Base-by-base conservation (phyloP, 192 early-diverging fungal genomes). In the Coemansia interrupta region DNA sequence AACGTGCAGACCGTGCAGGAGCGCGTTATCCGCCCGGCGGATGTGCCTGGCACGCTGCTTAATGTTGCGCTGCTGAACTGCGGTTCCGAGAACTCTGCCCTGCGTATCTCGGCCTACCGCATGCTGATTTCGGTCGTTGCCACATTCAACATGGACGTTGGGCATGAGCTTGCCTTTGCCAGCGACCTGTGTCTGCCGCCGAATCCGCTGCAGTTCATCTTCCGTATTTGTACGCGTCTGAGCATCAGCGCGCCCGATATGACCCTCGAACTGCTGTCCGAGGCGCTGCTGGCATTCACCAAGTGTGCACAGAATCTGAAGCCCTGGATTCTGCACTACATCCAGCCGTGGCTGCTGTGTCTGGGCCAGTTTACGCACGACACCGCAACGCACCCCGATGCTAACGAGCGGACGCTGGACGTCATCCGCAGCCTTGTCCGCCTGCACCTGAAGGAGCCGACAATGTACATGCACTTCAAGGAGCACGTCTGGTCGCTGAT, bases 1-100 rank as follows among this genome's bases (percentile, higher is more conserved):
- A 60, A 58, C 9, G 61, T 55, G 2, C 49, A 63, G 12, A 65
- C 88, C 0, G 86, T 85, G 52, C 88, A 86, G 13, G 88, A 92
- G 48, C 85, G 92, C 50, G 83, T 76, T 2, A 87, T 97, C 45
- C 84, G 88, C 46, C 92, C 95, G 4, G 80, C 83, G 11, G 93
- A 95, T 82, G 93, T 96, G 7, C 91, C 94, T 0, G 95, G 94
- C 11, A 90, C 88, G 17, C 69, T 98, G 39, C 79, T 98, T 38
- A 97, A 95, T 54, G 92, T 97, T 80, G 90, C 95, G 18, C 65
- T 98, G 57, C 77, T 94, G 40, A 95, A 96, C 70, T 80, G 92
- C 43, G 92, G 90, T 0, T 89, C 87, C 39, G 86, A 88, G 20
- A 92, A 95, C 58, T 80, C 91, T 3, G 83, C 81, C 32, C 70